Conservation (phyloP, 305 asterid species). For the Fraxinus dipetala region DNA sequence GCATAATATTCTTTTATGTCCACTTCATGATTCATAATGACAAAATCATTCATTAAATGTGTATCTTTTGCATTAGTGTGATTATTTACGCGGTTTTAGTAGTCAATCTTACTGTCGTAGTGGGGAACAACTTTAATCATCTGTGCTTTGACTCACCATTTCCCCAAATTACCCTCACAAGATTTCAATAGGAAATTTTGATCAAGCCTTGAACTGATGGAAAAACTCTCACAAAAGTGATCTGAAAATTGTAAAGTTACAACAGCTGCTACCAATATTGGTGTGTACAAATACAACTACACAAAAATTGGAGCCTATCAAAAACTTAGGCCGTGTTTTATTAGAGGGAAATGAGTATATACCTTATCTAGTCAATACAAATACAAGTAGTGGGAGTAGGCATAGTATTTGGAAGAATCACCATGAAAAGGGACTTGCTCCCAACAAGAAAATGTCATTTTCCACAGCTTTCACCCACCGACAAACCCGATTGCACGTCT, state of each 20-base stretch:
- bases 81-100: neutral
- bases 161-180: neutral
- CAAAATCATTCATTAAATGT: neutral
- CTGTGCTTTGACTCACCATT: neutral
- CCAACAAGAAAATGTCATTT: conserved; percentile 80
- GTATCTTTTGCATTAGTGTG: neutral
- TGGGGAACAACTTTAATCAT: conserved; percentile 6
- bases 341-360: neutral
- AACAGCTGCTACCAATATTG: conserved; percentile 3
- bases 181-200: neutral
- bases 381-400: conserved; percentile 31
- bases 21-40: neutral
- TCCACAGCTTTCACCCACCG: conserved; percentile 96
- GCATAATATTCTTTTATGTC: neutral
- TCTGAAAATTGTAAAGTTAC: conserved; percentile 20
- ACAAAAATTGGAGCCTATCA: conserved; percentile 16
- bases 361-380: neutral
- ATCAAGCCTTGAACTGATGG: neutral
- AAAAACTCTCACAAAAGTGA: conserved; percentile 13
- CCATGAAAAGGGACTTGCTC: conserved; percentile 94
- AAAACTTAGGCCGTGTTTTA: conserved; percentile 25
- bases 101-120: conserved; percentile 1
- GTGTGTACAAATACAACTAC: conserved; percentile 15
- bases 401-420: conserved; percentile 36
- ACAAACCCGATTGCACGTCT: conserved; percentile 83